Evolutionary conservation across 2,329 filamentous ascomycete species (phyloP).

Genomic region (Nothophaeocryptopus gaeumannii): DNA sequence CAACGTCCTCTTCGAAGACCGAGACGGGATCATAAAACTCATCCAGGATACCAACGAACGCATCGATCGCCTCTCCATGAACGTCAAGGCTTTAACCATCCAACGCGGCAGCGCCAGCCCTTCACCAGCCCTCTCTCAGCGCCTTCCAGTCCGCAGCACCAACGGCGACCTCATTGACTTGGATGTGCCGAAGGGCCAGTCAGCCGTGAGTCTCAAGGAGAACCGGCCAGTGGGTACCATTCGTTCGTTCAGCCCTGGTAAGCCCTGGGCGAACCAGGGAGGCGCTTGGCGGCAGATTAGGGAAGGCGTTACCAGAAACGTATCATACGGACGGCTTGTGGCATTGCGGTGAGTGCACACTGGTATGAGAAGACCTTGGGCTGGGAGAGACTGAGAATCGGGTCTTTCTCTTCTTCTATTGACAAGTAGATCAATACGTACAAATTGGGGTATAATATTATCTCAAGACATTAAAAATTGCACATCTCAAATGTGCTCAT

Average conservation of each 20-base stretch:
- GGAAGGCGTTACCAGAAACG: background rate
- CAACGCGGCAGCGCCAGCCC: slow-evolving; percentile 6
- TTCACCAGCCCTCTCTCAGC: slow-evolving; percentile 16
- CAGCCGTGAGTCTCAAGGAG: slow-evolving; percentile 11
- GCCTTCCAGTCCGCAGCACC: slow-evolving; percentile 17
- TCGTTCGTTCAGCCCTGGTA: slow-evolving; percentile 19
- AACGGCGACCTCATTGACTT: slow-evolving; percentile 23
- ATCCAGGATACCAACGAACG: slow-evolving; percentile 15
- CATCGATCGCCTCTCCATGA: slow-evolving; percentile 16
- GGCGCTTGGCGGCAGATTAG: slow-evolving; percentile 8
- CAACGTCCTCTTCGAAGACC: slow-evolving; percentile 23
- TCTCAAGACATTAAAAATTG: background rate
- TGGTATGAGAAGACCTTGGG: too few relatives aligned
- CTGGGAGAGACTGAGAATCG: too few relatives aligned
- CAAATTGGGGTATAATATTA: too few relatives aligned
- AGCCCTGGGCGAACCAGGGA: slow-evolving; percentile 16
- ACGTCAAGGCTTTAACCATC: slow-evolving; percentile 24
- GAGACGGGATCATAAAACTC: slow-evolving; percentile 20
- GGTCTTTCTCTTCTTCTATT: too few relatives aligned
- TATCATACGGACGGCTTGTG: background rate
- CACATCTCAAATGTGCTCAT: background rate
- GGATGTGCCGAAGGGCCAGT: slow-evolving; percentile 24
- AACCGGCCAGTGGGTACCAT: slow-evolving; percentile 1
- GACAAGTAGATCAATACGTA: too few relatives aligned
- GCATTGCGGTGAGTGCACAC: too few relatives aligned